Evolutionary conservation across 1,284 basidiomycete species (phyloP), one percentile per base, ranked within the genome.

Genomic region (Peniophora sp.): DNA sequence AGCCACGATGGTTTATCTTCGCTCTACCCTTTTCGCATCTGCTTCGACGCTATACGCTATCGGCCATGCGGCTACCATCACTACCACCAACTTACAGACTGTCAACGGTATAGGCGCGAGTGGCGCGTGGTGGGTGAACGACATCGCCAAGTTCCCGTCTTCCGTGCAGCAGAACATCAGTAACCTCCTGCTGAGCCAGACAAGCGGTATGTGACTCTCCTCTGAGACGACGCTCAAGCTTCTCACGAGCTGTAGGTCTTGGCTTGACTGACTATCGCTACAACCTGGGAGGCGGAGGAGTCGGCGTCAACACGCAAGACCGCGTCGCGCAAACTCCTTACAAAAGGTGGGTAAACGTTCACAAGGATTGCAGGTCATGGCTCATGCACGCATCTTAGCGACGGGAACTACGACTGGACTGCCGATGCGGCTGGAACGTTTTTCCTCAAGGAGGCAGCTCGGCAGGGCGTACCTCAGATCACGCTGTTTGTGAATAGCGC

Each of bases 61-160:
- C 27, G 27, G 27, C 5, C 27, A 32, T 32, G 27, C 27, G n/a
- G 38, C 38, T 8, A 41, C 38, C 8, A 41, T 41, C 41, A 55
- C 55, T 2, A 45, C 58, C 1, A 57, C 61, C 2, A 55, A 60
- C 2, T 55, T 58, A 16, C 65, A 67, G 51, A 60, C 61, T 1
- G 60, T 67, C 47, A 53, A 56, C 24, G 64, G 65, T 11, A 58
- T 67, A 22, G 63, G 63, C 16, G 72, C 70, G 3, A 71, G 69
- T 14, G 72, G 72, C 6, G 72, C 71, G 6, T 74, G 72, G 72
- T 73, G 72, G 72, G 70, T 70, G 9, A 65, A 67, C 49, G 72
- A 73, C 53, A 57, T 73, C 9, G 70, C 63, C 57, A 54, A 66
- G 34, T 74, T 71, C 55, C 71, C 72, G 2, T 66, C 69, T 41